Evolutionary conservation across 345 rosid genomes (phyloP).

Genomic region (Salix arbutifolia): DNA sequence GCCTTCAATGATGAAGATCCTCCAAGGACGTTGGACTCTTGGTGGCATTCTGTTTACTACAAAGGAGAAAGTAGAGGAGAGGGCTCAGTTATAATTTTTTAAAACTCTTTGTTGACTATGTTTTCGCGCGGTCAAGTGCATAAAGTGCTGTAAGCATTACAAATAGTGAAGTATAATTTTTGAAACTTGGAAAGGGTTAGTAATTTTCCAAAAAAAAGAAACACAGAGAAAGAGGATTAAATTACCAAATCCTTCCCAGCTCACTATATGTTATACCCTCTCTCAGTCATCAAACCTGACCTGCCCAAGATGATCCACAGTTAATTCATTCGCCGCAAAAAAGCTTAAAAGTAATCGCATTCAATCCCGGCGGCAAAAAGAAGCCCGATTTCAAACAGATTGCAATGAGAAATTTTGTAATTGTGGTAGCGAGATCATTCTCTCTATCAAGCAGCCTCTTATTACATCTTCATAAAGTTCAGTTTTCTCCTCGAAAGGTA

Average conservation of each 20-base stretch:
- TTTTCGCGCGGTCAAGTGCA: too few species aligned
- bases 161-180: too few species aligned
- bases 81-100: too few species aligned
- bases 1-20: constrained; percentile 95
- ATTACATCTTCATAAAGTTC: not conserved
- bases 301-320: not conserved
- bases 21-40: constrained; percentile 86
- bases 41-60: constrained; percentile 40
- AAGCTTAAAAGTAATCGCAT: not conserved
- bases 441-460: not conserved
- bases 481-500: constrained; percentile 2
- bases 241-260: too few species aligned
- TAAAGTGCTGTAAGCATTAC: too few species aligned
- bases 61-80: not conserved
- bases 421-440: constrained; percentile 2
- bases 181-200: too few species aligned
- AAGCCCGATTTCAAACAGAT: not conserved
- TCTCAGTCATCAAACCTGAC: not conserved
- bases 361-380: not conserved
- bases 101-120: too few species aligned
- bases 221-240: not conserved
- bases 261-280: not conserved
- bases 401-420: constrained; percentile 3
- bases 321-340: not conserved
- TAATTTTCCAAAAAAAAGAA: too few species aligned